Evolutionary conservation across 2,329 filamentous ascomycete species (phyloP), one percentile per base, ranked within the genome.

Genomic region (Sarocladium kiliense): DNA sequence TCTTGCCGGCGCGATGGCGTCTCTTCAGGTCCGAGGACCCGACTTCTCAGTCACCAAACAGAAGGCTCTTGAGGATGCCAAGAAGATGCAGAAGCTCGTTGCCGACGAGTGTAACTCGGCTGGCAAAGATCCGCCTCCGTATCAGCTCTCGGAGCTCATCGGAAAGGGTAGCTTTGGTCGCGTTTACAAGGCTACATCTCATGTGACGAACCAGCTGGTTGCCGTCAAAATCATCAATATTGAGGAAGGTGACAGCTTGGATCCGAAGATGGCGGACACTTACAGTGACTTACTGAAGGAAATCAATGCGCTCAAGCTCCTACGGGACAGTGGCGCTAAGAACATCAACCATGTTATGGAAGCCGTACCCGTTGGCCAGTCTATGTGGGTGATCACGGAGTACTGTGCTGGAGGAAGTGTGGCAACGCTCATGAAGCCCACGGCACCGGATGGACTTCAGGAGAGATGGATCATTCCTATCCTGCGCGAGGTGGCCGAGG

Each of bases 351-450:
- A 86, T 62, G 87, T 93, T 53, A 85, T 92, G 62, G 89, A 92
- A 61, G 88, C 88, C 3, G 78, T 92, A 19, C 84, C 88, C 9
- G 84, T 93, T 36, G 87, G 88, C 41, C 85, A 88, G 62, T 83
- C 89, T 58, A 86, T 95, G 74, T 95, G 90, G 90, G 89, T 94
- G 75, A 84, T 94, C 55, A 92, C 88, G 57, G 89, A 94, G 71
- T 91, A 92, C 68, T 92, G 89, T 63, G 88, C 87, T 5, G 90
- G 90, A 58, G 90, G 90, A 50, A 94, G 89, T 67, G 86, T 95
- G 67, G 86, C 81, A 60, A 92, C 80, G 58, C 79, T 81, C 57
- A 86, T 86, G 84, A 82, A 80, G 65, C 84, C 86, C n/a, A 87
- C 82, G 1, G 50, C 50, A 39, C 82, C 83, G 0, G 81, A 80